Base-by-base conservation (phyloP, 441 rosid species). In the Arabidopsis hybrid region DNA sequence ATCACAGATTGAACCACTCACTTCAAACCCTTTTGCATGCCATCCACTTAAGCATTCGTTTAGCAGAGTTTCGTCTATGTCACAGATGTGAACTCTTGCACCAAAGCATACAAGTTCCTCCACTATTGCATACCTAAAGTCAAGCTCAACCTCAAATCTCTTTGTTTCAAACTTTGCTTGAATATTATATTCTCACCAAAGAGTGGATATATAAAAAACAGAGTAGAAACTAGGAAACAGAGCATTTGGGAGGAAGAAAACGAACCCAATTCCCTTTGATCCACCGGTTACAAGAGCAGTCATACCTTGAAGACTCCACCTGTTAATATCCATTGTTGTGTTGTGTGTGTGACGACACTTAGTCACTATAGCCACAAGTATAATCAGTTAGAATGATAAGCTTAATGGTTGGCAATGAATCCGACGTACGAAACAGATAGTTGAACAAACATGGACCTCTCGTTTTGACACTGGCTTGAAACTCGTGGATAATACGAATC, bases 1-100 rank as follows among this genome's bases (percentile, higher is more conserved):
- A 75, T 91, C 89, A 26, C 92, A 84, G 18, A 82, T 73, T 7
- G 96, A 84, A 50, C 84, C 79, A 50, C 52, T 76, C 34, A 82
- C 69, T 43, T 45, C 51, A 59, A 76, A 76, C 18, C 79, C 81
- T 68, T 72, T 75, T 10, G 31, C 32, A 45, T 76, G 32, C 85
- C 87, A 82, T 34, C 71, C 67, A n/a, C 47, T 57, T 17, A 80
- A 60, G 75, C 83, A 78, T 53, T 73, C 36, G 14, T 78, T 58
- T 29, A 82, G 78, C 5, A 67, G 58, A 7, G 57, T 51, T 46
- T 74, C 65, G 46, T 62, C 78, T 13, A 60, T 67, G 3, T 67
- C 75, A 61, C 84, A 80, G 1, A 78, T 82, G 42, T 84, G 77
- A 3, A 80, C 78, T 32, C 56, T 57, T 7, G 83, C 85, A 12